Conservation (phyloP, 108 stramenopile species). For the Mediolabrus comicus region DNA sequence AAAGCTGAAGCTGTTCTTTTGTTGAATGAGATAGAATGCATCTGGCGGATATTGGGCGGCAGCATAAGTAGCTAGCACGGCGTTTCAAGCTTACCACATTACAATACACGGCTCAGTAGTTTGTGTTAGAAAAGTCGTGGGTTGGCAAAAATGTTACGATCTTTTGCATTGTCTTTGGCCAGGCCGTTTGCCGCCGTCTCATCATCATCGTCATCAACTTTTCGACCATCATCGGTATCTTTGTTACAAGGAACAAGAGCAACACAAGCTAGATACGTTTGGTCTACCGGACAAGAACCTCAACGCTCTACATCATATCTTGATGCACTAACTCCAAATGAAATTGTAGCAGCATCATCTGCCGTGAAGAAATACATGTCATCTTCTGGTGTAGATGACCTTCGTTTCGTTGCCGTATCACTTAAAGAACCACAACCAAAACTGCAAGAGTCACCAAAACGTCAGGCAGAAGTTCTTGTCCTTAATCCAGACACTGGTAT, state of each 20-base stretch:
- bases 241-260: not conserved
- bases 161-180: not conserved
- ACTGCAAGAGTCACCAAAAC: slow-evolving; percentile 14
- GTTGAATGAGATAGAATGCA: too few relatives aligned
- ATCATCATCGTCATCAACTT: slow-evolving; percentile 24
- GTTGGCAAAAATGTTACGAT: not conserved
- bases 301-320: slow-evolving; percentile 25
- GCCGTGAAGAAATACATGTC: slow-evolving; percentile 22
- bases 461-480: slow-evolving; percentile 42
- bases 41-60: too few relatives aligned
- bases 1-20: too few relatives aligned
- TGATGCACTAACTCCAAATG: slow-evolving; percentile 41
- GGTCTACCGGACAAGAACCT: slow-evolving; percentile 21
- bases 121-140: too few relatives aligned
- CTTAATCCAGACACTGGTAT: slow-evolving; percentile 48
- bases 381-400: slow-evolving; percentile 1
- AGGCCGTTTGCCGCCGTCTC: slow-evolving; percentile 3
- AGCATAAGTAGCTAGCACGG: too few relatives aligned
- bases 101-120: too few relatives aligned
- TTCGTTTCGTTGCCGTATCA: slow-evolving; percentile 57
- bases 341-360: slow-evolving; percentile 32
- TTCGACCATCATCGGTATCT: not conserved
- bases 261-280: slow-evolving; percentile 1
- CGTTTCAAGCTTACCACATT: too few relatives aligned
- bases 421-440: slow-evolving; percentile 40